Base-by-base conservation (phyloP, 768 basidiomycete species). In the Paxillus rubicundulus region DNA sequence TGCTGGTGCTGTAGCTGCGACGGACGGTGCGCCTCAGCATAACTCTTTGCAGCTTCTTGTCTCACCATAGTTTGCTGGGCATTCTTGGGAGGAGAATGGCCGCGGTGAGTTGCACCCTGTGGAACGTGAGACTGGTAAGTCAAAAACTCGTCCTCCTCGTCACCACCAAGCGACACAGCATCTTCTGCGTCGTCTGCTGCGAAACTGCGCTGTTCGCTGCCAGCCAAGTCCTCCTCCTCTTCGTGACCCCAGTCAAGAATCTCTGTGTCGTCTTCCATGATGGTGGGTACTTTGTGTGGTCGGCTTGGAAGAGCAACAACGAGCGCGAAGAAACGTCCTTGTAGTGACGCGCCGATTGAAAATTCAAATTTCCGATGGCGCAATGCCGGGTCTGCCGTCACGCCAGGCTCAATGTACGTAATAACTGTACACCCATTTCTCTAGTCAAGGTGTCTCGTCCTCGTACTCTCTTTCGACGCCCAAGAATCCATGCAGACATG, bases 161-260 rank as follows among this genome's bases (percentile, higher is more conserved):
- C 85, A 56, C 82, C 81, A 47, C 87, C 87, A 27, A 89, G 76
- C 44, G 87, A 89, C 58, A 89, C 82, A 49, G 84, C 78, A 58
- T 84, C 81, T 61, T 82, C 82, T 47, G 73, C 74, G 57, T 78
- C 77, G 54, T 78, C 76, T 10, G 53, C 45, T 34, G 65, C 64
- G 24, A 69, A 55, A 24, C 57, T 55, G 49, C 53, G 60, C 34
- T 56, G 60, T 48, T 77, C 77, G 47, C 77, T 76, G 48, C 75
- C 76, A 55, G 76, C 77, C 60, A 74, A 72, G 39, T 69, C 52
- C 46, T 72, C 74, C 44, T 79, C 77, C 40, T 78, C 78, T 16
- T 78, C 78, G 51, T 78, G 73, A 4, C 77, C 77, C 88, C 88
- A 90, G 71, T 90, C 88, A 37, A 89, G 74, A 24, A 80, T 70